These are phyloP conservation scores for Symbiotaphrina buchneri DNA, from an alignment of 495 filamentous ascomycete species.

Conservation along the genomic window DNA sequence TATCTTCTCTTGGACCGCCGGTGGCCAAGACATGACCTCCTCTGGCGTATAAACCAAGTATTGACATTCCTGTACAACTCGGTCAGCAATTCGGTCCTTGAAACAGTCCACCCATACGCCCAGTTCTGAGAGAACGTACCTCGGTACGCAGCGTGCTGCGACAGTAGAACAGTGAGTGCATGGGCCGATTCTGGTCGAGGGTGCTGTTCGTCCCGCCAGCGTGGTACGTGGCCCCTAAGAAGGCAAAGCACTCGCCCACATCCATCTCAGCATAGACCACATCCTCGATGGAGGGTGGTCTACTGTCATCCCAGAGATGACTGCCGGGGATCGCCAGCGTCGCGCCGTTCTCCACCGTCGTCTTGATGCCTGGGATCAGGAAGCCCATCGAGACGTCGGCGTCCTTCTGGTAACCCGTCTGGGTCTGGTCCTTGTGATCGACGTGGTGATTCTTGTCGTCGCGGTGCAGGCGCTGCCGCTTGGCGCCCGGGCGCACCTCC, in stretches of 20 bases:
- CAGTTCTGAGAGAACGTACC: no score
- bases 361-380: constrained; percentile 4
- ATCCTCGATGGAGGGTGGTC: constrained; percentile 10
- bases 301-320: constrained; percentile 9
- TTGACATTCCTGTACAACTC: no score
- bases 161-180: neutral
- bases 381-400: neutral
- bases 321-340: constrained; percentile 5
- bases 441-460: constrained; percentile 6
- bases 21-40: neutral
- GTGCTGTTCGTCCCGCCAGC: neutral
- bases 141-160: neutral
- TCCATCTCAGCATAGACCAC: constrained; percentile 2
- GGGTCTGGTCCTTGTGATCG: constrained; percentile 5
- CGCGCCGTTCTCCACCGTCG: constrained; percentile 6
- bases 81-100: no score
- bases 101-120: no score
- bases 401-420: constrained; percentile 2
- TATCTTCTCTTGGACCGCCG: neutral
- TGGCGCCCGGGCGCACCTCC: constrained; percentile 3
- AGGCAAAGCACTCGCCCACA: neutral
- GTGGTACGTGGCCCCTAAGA: neutral
- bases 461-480: constrained; percentile 5
- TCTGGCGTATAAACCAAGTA: neutral
- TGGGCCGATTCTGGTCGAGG: neutral